Conservation (phyloP, 148 eudicot genomes). For the Rhododendron griersonianum region DNA sequence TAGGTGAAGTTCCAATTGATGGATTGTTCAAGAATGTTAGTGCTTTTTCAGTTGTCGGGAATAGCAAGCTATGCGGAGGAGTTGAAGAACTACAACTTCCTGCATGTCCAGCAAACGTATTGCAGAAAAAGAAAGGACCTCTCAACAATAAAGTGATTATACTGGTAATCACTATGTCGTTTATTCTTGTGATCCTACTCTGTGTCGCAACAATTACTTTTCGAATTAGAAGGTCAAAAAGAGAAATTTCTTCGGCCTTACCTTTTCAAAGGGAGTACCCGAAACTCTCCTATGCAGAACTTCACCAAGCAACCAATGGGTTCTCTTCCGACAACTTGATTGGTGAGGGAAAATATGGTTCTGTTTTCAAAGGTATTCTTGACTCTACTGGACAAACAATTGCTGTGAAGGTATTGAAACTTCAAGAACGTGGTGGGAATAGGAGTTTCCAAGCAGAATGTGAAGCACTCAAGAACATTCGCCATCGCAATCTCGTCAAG, state of each 20-base stretch:
- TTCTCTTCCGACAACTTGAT: conserved; percentile 19
- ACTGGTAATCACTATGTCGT: neutral
- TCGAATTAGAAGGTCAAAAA: neutral
- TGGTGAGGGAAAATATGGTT: conserved; percentile 22
- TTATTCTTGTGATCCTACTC: neutral
- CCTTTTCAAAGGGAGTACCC: neutral
- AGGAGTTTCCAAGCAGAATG: conserved; percentile 28
- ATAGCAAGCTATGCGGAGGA: conserved; percentile 21
- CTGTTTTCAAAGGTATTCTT: conserved; percentile 23
- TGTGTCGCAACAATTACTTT: neutral
- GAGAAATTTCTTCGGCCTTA: too few relatives aligned
- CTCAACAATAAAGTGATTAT: neutral
- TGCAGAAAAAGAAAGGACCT: neutral
- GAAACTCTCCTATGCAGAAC: conserved; percentile 9
- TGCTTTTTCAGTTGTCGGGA: conserved; percentile 8
- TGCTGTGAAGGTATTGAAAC: conserved; percentile 30
- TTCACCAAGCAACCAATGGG: conserved; percentile 17
- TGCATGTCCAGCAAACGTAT: neutral
- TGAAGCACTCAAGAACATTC: neutral
- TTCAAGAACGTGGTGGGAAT: conserved; percentile 17
- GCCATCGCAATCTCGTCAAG: conserved; percentile 16
- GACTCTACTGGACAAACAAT: neutral
- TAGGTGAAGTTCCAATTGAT: conserved; percentile 15
- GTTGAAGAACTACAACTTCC: neutral
- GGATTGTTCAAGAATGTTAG: conserved; percentile 15